Conservation (phyloP, 2,329 filamentous ascomycete species). For the Colletotrichum sp. region DNA sequence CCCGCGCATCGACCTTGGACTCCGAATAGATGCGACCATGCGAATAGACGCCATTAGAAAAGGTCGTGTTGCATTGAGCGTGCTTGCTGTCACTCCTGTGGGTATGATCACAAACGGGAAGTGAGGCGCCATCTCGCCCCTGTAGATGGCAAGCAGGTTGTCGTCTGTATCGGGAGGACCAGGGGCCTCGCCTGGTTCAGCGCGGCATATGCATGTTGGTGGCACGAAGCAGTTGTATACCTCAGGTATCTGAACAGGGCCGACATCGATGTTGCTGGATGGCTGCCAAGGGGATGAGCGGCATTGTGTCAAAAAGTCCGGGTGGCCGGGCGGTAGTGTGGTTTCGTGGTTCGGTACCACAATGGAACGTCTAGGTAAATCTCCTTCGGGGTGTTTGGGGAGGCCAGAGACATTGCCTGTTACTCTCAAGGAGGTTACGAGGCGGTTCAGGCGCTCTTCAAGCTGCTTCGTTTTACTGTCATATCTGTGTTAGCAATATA, state of each 20-base stretch:
- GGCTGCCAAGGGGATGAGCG: constrained; percentile 1
- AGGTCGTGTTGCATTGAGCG: constrained; percentile 44
- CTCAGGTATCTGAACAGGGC: constrained; percentile 38
- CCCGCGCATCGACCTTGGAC: constrained; percentile 50
- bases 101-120: constrained; percentile 55
- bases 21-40: constrained; percentile 54
- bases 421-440: constrained; percentile 52
- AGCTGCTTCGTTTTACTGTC: constrained; percentile 54
- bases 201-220: constrained; percentile 51
- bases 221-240: constrained; percentile 52
- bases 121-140: constrained; percentile 43
- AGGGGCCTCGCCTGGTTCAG: constrained; percentile 41
- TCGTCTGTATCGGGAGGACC: constrained; percentile 51
- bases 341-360: neutral
- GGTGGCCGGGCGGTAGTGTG: neutral
- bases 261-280: constrained; percentile 21
- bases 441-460: constrained; percentile 53
- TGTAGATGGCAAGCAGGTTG: constrained; percentile 48
- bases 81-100: constrained; percentile 34
- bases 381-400: neutral
- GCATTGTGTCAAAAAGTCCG: neutral
- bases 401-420: constrained; percentile 38
- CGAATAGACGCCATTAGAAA: constrained; percentile 55
- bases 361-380: neutral
- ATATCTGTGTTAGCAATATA: neutral